Evolutionary conservation across 2,329 filamentous ascomycete species (phyloP).

Genomic region (Falciphora oryzae): DNA sequence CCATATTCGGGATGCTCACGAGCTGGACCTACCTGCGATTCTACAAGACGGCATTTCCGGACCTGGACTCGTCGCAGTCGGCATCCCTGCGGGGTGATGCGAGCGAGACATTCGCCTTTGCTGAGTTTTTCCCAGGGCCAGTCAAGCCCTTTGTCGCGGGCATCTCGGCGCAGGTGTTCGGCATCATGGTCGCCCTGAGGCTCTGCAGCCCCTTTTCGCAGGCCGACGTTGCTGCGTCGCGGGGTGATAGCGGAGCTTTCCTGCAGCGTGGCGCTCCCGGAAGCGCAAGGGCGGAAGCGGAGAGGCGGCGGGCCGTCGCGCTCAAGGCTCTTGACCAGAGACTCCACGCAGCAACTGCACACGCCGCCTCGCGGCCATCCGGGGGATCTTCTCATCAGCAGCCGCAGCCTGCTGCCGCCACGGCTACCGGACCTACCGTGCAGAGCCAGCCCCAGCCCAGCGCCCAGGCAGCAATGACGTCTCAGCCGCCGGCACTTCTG

Average conservation of each 20-base stretch:
- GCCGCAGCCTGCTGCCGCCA: conserved; percentile 15
- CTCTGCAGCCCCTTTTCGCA: conserved; percentile 82
- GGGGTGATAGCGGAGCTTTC: conserved; percentile 59
- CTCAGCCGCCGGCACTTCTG: conserved; percentile 49
- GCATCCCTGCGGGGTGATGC: conserved; percentile 76
- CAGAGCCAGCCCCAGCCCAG: conserved; percentile 50
- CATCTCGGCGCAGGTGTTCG: conserved; percentile 70
- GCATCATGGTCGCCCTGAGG: conserved; percentile 65
- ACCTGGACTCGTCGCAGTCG: conserved; percentile 57
- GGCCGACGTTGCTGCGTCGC: conserved; percentile 70
- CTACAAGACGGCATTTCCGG: conserved; percentile 72
- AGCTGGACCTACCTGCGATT: conserved; percentile 97
- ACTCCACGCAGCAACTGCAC: conserved; percentile 72
- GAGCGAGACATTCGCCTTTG: conserved; percentile 92
- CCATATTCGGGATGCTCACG: conserved; percentile 73
- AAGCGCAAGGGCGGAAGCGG: conserved; percentile 81
- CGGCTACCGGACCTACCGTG: conserved; percentile 48
- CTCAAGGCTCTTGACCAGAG: conserved; percentile 89
- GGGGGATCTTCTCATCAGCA: conserved; percentile 10
- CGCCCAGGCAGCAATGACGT: conserved; percentile 53
- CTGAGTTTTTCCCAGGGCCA: conserved; percentile 87
- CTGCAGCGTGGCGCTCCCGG: conserved; percentile 53
- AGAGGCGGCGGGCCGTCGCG: conserved; percentile 80
- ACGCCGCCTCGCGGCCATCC: conserved; percentile 35
- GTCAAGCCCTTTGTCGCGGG: conserved; percentile 71